A percentile compares a stretch with the other conserved stretches of the same genome.
Conservation (phyloP, 495 filamentous ascomycete genomes). For the Penicillium nucicola region DNA sequence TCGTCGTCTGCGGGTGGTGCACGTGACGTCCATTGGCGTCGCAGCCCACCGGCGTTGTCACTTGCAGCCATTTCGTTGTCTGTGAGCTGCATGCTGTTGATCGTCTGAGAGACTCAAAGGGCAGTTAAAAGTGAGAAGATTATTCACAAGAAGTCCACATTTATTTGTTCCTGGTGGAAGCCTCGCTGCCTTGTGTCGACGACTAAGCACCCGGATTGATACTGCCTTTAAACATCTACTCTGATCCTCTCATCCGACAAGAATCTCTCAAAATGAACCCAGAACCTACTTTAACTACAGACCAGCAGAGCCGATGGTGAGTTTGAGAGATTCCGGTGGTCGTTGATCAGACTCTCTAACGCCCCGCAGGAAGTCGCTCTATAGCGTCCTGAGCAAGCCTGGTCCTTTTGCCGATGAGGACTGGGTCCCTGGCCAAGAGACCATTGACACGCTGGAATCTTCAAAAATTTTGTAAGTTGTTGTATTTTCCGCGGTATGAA, state of each 20-base stretch:
- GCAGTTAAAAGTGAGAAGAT: too few relatives aligned
- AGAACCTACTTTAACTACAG: conserved; percentile 13
- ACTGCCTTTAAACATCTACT: not conserved
- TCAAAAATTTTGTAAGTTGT: conserved; percentile 67
- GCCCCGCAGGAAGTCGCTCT: conserved; percentile 67
- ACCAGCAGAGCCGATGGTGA: conserved; percentile 18
- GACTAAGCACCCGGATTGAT: not conserved
- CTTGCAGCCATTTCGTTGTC: conserved; percentile 13
- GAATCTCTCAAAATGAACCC: conserved; percentile 11
- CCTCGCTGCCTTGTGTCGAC: not conserved
- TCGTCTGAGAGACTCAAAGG: too few relatives aligned
- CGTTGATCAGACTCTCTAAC: conserved; percentile 6
- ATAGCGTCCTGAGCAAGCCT: conserved; percentile 67
- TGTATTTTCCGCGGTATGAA: not conserved
- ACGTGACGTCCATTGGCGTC: conserved; percentile 26
- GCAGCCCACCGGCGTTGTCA: conserved; percentile 12
- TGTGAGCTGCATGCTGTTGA: not conserved
- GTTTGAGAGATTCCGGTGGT: not conserved
- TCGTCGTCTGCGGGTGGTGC: conserved; percentile 30
- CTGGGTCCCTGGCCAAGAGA: conserved; percentile 59
- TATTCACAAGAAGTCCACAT: not conserved
- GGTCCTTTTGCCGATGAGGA: conserved; percentile 79
- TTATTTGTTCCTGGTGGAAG: not conserved
- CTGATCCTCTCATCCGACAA: not conserved
- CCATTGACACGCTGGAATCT: conserved; percentile 56